Evolutionary conservation across 371 early-diverging fungal species (phyloP).

Genomic region (Batkoa obscura): DNA sequence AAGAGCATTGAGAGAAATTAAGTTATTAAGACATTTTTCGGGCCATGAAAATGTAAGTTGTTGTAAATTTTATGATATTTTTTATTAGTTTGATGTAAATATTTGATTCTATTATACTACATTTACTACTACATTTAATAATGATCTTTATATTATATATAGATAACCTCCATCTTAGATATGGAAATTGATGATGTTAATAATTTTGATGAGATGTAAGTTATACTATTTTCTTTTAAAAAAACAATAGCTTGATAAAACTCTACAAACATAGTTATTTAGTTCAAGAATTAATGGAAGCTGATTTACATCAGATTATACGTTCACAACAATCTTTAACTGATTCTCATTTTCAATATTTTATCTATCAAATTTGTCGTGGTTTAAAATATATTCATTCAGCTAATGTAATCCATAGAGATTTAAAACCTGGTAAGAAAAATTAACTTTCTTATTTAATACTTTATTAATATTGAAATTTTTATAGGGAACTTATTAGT

Average conservation of each 20-base stretch:
- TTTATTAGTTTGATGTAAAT: neutral
- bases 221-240: too few relatives aligned
- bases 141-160: slow-evolving; percentile 1
- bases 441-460: too few relatives aligned
- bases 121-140: too few relatives aligned
- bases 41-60: slow-evolving; percentile 68
- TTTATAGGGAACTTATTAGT: slow-evolving; percentile 66
- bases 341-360: slow-evolving; percentile 95
- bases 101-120: too few relatives aligned
- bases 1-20: slow-evolving; percentile 74
- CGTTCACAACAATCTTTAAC: slow-evolving; percentile 88
- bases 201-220: slow-evolving; percentile 72
- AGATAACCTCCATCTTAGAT: slow-evolving; percentile 56
- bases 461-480: neutral
- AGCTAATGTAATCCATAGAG: slow-evolving; percentile 95
- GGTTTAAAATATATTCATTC: slow-evolving; percentile 96
- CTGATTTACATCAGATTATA: slow-evolving; percentile 95
- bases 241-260: too few relatives aligned
- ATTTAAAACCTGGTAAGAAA: slow-evolving; percentile 77
- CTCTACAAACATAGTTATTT: slow-evolving; percentile 42
- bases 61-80: neutral
- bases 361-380: slow-evolving; percentile 90
- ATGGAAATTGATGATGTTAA: slow-evolving; percentile 39
- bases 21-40: slow-evolving; percentile 69
- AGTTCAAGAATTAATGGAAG: slow-evolving; percentile 93